A percentile compares a stretch with the other conserved stretches of the same genome.
Evolutionary conservation across 495 filamentous ascomycete genomes (phyloP).

Genomic region (Xylaria sp.): DNA sequence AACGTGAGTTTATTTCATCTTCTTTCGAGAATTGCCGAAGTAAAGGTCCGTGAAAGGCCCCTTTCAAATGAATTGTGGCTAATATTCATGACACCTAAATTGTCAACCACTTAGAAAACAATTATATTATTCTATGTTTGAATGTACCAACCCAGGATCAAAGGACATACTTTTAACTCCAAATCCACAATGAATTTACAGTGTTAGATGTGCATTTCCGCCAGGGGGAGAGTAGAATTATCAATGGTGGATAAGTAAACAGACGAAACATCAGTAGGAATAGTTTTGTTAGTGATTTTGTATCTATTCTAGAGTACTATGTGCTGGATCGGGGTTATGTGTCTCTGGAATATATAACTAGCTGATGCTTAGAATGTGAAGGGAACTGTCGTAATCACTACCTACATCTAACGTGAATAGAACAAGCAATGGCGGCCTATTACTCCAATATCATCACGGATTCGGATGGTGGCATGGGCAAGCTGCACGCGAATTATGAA

Average conservation of each 20-base stretch:
- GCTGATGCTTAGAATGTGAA: background rate
- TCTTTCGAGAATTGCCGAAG: background rate
- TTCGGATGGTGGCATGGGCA: background rate
- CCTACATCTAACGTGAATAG: background rate
- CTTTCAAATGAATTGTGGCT: background rate
- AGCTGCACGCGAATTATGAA: background rate
- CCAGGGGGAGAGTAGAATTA: background rate
- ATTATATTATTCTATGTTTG: background rate
- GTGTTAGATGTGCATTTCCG: background rate
- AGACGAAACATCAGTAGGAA: background rate
- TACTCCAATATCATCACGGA: background rate
- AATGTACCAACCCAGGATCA: background rate
- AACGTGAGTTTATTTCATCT: background rate
- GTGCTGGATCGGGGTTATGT: background rate
- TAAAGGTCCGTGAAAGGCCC: background rate
- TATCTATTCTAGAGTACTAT: background rate
- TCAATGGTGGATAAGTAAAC: background rate
- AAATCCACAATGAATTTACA: background rate
- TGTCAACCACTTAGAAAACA: background rate
- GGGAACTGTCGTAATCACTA: background rate
- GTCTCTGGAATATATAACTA: background rate
- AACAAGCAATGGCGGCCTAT: background rate
- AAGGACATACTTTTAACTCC: background rate
- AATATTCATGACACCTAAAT: background rate
- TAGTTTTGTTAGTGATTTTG: background rate